A percentile compares a stretch with the other conserved stretches of the same genome.
Conservation (phyloP, 139 green algal genomes). For the Tetradesmus obliquus region DNA sequence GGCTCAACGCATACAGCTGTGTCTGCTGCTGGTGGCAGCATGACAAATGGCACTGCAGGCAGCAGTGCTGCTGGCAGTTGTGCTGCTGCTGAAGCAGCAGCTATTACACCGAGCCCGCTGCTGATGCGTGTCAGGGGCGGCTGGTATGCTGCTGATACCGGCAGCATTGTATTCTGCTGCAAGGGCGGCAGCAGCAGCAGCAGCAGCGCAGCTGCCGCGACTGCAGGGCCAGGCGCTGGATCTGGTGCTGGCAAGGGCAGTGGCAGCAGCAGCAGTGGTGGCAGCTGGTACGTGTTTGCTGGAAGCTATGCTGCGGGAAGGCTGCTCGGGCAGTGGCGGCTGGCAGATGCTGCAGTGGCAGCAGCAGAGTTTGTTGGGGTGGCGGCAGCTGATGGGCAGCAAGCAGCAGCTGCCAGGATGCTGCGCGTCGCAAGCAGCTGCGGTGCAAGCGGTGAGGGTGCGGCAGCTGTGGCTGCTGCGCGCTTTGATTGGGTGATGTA, state of each 20-base stretch:
- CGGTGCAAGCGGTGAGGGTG: not conserved
- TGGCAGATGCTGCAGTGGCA: conserved; percentile 11
- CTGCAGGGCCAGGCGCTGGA: not conserved
- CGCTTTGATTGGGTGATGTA: not conserved
- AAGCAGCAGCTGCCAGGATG: not conserved
- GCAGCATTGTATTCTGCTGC: conserved; percentile 19
- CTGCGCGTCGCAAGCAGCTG: not conserved
- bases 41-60: not conserved
- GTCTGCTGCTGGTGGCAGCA: not conserved
- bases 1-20: not conserved
- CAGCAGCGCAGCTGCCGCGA: not conserved
- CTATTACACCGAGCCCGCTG: not conserved
- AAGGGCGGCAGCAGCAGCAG: not conserved
- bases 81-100: not conserved
- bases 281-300: conserved; percentile 26
- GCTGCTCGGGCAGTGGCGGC: not conserved
- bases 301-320: not conserved
- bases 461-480: not conserved
- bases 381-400: not conserved
- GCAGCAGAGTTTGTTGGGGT: not conserved
- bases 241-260: not conserved
- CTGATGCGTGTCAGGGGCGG: not conserved
- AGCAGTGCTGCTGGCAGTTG: not conserved
- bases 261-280: conserved; percentile 18
- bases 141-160: not conserved